Base-by-base conservation (phyloP, 2,329 filamentous ascomycete species). In the Aureobasidium sp. region DNA sequence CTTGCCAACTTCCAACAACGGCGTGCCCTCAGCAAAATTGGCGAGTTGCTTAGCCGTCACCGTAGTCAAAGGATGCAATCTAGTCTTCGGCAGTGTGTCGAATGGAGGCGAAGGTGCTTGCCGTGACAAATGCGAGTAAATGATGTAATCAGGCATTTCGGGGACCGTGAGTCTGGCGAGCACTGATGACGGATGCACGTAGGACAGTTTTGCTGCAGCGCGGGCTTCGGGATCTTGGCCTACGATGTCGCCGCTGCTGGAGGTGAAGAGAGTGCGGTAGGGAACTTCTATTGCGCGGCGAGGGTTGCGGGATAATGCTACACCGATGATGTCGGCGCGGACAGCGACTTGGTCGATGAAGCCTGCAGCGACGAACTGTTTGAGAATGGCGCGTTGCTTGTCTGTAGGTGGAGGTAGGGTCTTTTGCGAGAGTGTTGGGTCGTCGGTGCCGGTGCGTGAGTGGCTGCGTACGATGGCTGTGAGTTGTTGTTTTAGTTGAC, bases 341-440 rank as follows among this genome's bases (percentile, higher is more conserved):
- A 97, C 91, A 49, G 94, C 94, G 44, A 99, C 83, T 67, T 97
- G 89, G 74, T 99, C 94, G 69, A 97, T 85, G 76, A 97, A 97
- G 1, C 93, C 94, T 0, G 91, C 88, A 0, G 93, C 90, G 27
- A 90, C 86, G 76, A 97, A 95, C 71, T 97, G 90, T 73, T 95
- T 96, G 32, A 99, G 79, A 0, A 90, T 85, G 50, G 86, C 86
- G 34, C 95, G 78, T 70, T 73, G 87, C 66, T 86, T 88, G 7
- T 85, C 77, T 0, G 83, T 82, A 78, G 82, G 77, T 71, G 85
- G 71, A 72, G 83, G 74, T 76, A 93, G 66, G 32, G 39, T 55
- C 39, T 14, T 62, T 30, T 54, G 54, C 5, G 16, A 27, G 9
- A 49, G 48, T 10, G 41, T 45, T 7, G 53, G 32, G 25, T 63